A percentile compares a stretch with the other conserved stretches of the same genome.
phyloP scores from a whole-genome alignment of 73 alveolate genomes.

The Tetrahymena malaccensis region DNA sequence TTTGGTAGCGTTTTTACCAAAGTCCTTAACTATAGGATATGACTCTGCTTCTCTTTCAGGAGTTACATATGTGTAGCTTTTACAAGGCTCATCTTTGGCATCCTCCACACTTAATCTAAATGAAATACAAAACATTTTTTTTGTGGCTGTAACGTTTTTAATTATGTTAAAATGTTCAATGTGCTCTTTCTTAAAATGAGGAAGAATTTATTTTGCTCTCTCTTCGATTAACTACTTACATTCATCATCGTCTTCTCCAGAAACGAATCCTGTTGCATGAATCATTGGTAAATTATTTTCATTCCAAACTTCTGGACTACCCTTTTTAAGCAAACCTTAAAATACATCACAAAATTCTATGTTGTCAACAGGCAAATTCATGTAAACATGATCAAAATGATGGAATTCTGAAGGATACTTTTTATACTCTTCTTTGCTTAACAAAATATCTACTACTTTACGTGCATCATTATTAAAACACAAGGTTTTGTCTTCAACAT shows the following conservation, averaged over 20 bases:
- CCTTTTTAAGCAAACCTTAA: slow-evolving; percentile 67
- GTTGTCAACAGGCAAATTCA: slow-evolving; percentile 97
- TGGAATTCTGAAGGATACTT: background rate
- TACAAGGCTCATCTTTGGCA: background rate
- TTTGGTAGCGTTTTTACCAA: background rate
- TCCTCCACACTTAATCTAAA: background rate
- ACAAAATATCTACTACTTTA: slow-evolving; percentile 62
- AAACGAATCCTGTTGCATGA: slow-evolving; percentile 89
- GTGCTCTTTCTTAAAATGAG: slow-evolving; percentile 9
- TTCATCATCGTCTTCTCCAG: slow-evolving; percentile 42
- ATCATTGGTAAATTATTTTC: slow-evolving; percentile 67
- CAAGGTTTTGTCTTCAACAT: slow-evolving; percentile 52
- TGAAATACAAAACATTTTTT: slow-evolving; percentile 22
- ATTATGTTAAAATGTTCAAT: slow-evolving; percentile 7
- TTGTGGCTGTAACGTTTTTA: slow-evolving; percentile 26
- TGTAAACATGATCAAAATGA: slow-evolving; percentile 87
- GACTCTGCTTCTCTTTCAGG: background rate
- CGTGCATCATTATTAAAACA: slow-evolving; percentile 96
- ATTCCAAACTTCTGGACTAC: slow-evolving; percentile 50
- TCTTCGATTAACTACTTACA: background rate
- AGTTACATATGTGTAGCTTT: background rate
- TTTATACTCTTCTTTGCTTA: slow-evolving; percentile 49
- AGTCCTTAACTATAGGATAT: background rate
- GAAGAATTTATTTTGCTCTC: slow-evolving; percentile 1
- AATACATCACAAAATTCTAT: slow-evolving; percentile 92